Evolutionary conservation across 2,329 filamentous ascomycete genomes (phyloP).

Genomic region (Tolypocladium inflatum): DNA sequence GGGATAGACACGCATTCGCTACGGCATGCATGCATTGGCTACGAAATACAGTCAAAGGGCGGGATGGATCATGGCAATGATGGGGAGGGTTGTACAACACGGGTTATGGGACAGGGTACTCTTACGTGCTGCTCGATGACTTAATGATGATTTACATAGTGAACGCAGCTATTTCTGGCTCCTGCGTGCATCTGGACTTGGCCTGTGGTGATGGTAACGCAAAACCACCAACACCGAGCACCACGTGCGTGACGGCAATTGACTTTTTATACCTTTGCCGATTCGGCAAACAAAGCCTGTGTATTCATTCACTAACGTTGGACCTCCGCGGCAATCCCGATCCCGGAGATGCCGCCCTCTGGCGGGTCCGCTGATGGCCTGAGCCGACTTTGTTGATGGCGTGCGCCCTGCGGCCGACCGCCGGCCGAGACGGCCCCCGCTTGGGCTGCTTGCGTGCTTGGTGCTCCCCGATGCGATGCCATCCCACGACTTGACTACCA

Average conservation of each 20-base stretch:
- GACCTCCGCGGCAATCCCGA: neutral
- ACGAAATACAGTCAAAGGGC: slow-evolving; percentile 5
- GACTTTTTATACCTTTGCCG: neutral
- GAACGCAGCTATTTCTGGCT: neutral
- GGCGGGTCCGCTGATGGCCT: neutral
- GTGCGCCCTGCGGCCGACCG: neutral
- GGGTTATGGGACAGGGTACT: neutral
- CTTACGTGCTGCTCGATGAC: neutral
- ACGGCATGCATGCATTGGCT: slow-evolving; percentile 7
- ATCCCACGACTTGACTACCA: neutral
- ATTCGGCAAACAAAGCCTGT: neutral
- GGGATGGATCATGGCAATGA: neutral
- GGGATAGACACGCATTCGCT: slow-evolving; percentile 16
- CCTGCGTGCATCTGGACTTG: neutral
- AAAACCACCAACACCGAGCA: neutral
- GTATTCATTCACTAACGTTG: too few species aligned
- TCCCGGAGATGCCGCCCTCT: neutral
- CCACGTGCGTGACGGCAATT: neutral
- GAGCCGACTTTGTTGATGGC: too few species aligned
- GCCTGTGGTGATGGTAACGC: neutral
- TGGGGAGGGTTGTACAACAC: neutral
- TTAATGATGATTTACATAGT: neutral
- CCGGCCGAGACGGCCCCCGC: neutral
- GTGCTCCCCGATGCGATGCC: neutral
- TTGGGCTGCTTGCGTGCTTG: neutral